A percentile compares a stretch with the other conserved stretches of the same genome.
These are phyloP conservation scores for Aspergillus sp. DNA, from an alignment of 2,329 filamentous ascomycete species.

Conservation along the genomic window DNA sequence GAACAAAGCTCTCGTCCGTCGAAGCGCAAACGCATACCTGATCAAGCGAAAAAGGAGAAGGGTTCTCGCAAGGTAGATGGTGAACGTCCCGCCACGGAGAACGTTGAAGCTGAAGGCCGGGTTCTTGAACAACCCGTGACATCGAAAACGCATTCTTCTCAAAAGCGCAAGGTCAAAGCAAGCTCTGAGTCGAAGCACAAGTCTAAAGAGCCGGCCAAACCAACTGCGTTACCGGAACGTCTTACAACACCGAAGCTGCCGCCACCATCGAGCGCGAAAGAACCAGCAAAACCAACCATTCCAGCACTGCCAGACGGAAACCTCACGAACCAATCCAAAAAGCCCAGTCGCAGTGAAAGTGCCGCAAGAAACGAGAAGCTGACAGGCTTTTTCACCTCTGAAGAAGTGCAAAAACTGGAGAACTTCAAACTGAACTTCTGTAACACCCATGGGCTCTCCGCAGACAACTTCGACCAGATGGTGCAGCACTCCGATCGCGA, in stretches of 20 bases:
- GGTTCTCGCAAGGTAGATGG: conserved; percentile 8
- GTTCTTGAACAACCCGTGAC: neutral
- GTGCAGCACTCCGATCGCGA: conserved; percentile 28
- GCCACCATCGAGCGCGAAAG: no score
- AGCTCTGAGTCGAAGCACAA: neutral
- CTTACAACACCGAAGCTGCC: neutral
- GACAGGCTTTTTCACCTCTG: conserved; percentile 25
- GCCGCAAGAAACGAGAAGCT: conserved; percentile 7
- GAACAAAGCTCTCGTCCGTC: conserved; percentile 8
- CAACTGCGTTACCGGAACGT: neutral
- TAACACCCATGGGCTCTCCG: conserved; percentile 18
- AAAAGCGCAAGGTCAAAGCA: neutral
- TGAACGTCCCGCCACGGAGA: neutral
- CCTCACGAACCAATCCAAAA: neutral
- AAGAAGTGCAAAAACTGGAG: conserved; percentile 27
- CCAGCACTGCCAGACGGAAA: neutral
- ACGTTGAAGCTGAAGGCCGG: neutral
- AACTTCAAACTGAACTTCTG: conserved; percentile 29
- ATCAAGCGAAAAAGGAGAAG: conserved; percentile 9
- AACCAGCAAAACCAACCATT: neutral
- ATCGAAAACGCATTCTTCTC: neutral
- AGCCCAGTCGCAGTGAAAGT: neutral
- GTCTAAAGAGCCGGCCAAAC: neutral
- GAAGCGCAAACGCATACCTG: conserved; percentile 23
- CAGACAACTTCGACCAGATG: conserved; percentile 23